phyloP scores from a whole-genome alignment of 2,329 filamentous ascomycete species.

The Aspergillus tubingensis region DNA sequence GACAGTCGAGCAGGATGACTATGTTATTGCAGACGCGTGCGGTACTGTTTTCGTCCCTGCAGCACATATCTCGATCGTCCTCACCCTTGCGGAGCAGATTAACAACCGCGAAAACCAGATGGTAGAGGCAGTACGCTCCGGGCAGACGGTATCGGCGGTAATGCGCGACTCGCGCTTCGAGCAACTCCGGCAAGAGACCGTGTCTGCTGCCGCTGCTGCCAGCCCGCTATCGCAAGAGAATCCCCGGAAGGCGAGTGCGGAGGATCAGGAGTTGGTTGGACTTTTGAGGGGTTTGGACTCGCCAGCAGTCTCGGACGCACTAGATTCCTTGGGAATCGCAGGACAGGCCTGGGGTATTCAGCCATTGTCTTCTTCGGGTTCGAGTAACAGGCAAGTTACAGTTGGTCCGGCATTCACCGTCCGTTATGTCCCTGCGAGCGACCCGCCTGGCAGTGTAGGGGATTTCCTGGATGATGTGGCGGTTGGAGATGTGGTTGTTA shows the following conservation, averaged over 20 bases:
- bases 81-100: conserved; percentile 18
- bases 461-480: conserved; percentile 39
- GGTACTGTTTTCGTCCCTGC: conserved; percentile 23
- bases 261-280: conserved; percentile 20
- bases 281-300: conserved; percentile 22
- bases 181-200: neutral
- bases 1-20: conserved; percentile 21
- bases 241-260: conserved; percentile 12
- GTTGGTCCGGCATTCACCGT: conserved; percentile 39
- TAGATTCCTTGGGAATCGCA: conserved; percentile 24
- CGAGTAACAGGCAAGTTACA: conserved; percentile 20
- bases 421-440: conserved; percentile 28
- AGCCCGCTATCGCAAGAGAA: neutral
- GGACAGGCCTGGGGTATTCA: conserved; percentile 22
- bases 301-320: conserved; percentile 22
- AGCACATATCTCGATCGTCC: conserved; percentile 16
- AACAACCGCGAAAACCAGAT: conserved; percentile 19
- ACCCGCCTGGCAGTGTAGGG: conserved; percentile 30
- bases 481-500: conserved; percentile 33
- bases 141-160: conserved; percentile 19
- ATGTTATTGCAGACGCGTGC: conserved; percentile 24
- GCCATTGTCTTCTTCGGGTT: conserved; percentile 25
- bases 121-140: conserved; percentile 21
- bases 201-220: neutral
- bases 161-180: conserved; percentile 27